Evolutionary conservation across 2,329 filamentous ascomycete genomes (phyloP), one percentile per base, ranked within the genome.

Genomic region (Huntiella abstrusa): DNA sequence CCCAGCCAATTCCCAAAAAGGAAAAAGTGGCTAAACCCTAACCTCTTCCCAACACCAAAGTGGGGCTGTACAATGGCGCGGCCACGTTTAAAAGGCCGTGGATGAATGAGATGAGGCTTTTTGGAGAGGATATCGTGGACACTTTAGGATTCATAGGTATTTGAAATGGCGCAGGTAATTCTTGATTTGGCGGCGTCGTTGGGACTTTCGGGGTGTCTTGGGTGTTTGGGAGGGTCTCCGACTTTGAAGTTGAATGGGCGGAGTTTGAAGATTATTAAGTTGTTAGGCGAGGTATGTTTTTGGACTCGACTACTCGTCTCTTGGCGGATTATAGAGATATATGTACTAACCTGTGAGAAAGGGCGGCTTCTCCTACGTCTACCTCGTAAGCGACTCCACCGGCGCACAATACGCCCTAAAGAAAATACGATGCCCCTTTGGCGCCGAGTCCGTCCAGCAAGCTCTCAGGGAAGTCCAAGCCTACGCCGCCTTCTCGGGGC

Each of bases 281-380:
- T 98, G 43, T 72, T 98, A 3, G 91, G 91, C 61, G 91, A 98
- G 73, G 83, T 86, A 67, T 37, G 33, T 45, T 36, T 38, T 38
- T 43, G 4, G 41, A 16, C 28, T 11, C 28, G 6, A 5, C 32
- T 43, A 33, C 39, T 47, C 43, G 54, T 37, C 12, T 43, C 15
- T 36, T 12, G 17, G 16, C 11, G 15, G 17, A 15, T 33, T 11
- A 10, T 40, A 32, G 8, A 13, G n/a, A n/a, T n/a, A n/a, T 17
- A 17, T 17, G 4, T 34, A 11, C 39, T 47, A 34, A 22, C 15
- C n/a, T 13, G 19, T 5, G 5, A 17, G 17, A 19, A 19, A 88
- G 81, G 91, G 91, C 59, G 91, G 91, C 57, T 98, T 98, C 69
- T 94, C 86, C 53, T 98, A 96, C 64, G 91, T 98, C 55, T 98